Conservation (phyloP, 2,329 filamentous ascomycete species). For the Paracorniculantispora psalliotae region DNA sequence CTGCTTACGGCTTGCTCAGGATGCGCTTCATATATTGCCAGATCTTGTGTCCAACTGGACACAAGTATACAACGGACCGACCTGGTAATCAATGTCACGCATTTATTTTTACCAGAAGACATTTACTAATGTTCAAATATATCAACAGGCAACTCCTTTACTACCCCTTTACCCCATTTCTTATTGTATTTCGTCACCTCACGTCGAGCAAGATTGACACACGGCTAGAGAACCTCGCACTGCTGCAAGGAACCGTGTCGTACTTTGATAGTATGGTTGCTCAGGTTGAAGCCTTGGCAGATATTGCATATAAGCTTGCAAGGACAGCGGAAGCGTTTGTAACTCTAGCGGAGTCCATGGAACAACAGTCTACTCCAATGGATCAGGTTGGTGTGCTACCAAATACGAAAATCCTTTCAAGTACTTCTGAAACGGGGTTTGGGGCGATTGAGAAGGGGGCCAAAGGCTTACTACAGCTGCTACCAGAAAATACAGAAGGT, state of each 20-base stretch:
- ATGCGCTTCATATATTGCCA: not conserved
- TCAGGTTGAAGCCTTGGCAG: not conserved
- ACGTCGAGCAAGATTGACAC: not conserved
- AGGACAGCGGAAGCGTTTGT: not conserved
- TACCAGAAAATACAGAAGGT: too few relatives aligned
- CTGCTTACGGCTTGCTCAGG: not conserved
- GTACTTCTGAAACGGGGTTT: too few relatives aligned
- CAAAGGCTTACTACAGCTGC: too few relatives aligned
- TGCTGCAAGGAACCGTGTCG: not conserved
- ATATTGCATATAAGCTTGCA: not conserved
- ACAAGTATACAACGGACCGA: not conserved
- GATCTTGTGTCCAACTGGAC: not conserved
- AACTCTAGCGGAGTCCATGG: not conserved
- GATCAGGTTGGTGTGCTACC: too few relatives aligned
- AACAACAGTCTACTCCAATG: not conserved
- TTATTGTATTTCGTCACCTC: not conserved
- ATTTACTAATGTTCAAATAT: too few relatives aligned
- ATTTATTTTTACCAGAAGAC: too few relatives aligned
- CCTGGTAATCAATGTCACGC: not conserved
- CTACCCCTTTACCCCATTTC: not conserved
- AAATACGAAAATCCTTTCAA: too few relatives aligned
- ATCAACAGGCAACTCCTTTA: not conserved
- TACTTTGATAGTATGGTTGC: not conserved
- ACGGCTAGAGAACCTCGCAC: not conserved
- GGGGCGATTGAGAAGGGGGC: too few relatives aligned